Percentiles rank a stretch among this genome's conserved stretches.
Evolutionary conservation across 2,329 filamentous ascomycete species (phyloP).

Genomic region (Aspergillus alliaceus): DNA sequence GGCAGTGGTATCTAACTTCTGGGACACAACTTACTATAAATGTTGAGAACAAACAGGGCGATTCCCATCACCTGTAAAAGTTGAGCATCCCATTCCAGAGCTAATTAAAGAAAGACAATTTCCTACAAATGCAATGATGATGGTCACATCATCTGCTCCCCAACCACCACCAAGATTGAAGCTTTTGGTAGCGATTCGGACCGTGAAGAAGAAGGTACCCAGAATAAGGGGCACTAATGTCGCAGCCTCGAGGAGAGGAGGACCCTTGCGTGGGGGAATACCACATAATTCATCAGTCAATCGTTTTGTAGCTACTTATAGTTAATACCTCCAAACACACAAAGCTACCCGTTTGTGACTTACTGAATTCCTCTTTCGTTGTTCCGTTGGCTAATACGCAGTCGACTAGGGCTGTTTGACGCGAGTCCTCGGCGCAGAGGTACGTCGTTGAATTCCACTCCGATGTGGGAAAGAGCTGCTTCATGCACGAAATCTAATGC

Average conservation of each 20-base stretch:
- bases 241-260: conserved; percentile 9
- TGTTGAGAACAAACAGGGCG: conserved; percentile 11
- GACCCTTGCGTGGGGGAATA: conserved; percentile 1
- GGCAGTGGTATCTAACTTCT: background rate
- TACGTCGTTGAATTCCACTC: background rate
- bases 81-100: background rate
- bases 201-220: conserved; percentile 13
- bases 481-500: background rate
- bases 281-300: background rate
- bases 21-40: conserved; percentile 8
- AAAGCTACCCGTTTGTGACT: background rate
- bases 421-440: background rate
- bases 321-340: background rate
- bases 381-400: background rate
- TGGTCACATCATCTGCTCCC: conserved; percentile 19
- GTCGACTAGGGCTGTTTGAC: background rate
- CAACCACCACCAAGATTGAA: conserved; percentile 17
- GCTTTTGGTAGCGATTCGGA: conserved; percentile 14
- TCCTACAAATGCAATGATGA: conserved; percentile 15
- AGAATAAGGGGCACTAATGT: conserved; percentile 15
- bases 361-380: background rate
- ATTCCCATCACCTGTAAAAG: conserved; percentile 10
- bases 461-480: background rate
- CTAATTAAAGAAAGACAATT: no score
- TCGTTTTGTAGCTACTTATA: background rate